These are phyloP conservation scores for Eucalyptus leucophloia DNA, from an alignment of 345 rosid genomes.

Conservation along the genomic window DNA sequence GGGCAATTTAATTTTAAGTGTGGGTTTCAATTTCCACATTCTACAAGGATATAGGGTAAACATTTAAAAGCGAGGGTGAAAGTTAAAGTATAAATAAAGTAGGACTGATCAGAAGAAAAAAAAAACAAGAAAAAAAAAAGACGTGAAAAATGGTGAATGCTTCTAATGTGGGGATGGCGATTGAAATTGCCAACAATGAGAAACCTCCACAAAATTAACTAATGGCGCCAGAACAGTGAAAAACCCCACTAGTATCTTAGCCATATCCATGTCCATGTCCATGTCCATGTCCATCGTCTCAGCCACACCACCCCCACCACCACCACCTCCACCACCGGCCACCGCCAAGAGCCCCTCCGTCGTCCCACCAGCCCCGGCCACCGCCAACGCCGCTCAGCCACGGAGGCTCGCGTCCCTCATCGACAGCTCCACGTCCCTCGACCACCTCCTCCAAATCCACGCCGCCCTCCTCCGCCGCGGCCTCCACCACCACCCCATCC, in stretches of 20 bases:
- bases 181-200: background rate
- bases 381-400: conserved; percentile 1
- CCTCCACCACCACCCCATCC: conserved; percentile 33
- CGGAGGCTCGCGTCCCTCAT: conserved; percentile 31
- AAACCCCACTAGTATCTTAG: background rate
- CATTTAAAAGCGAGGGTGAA: no score
- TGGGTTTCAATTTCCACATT: rapidly evolving
- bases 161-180: background rate
- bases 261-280: conserved; percentile 26
- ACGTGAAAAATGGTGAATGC: background rate
- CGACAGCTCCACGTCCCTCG: conserved; percentile 27
- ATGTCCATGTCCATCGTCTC: conserved; percentile 30
- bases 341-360: background rate
- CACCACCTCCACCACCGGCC: background rate
- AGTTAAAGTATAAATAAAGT: no score
- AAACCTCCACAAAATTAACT: background rate
- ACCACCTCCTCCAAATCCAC: conserved; percentile 50
- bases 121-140: background rate
- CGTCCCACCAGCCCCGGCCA: background rate
- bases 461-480: conserved; percentile 55
- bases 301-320: background rate
- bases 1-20: no score
- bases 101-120: rapidly evolving
- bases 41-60: rapidly evolving
- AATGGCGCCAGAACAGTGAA: background rate